Evolutionary conservation across 768 basidiomycete genomes (phyloP).

Genomic region (Pisolithus albus): DNA sequence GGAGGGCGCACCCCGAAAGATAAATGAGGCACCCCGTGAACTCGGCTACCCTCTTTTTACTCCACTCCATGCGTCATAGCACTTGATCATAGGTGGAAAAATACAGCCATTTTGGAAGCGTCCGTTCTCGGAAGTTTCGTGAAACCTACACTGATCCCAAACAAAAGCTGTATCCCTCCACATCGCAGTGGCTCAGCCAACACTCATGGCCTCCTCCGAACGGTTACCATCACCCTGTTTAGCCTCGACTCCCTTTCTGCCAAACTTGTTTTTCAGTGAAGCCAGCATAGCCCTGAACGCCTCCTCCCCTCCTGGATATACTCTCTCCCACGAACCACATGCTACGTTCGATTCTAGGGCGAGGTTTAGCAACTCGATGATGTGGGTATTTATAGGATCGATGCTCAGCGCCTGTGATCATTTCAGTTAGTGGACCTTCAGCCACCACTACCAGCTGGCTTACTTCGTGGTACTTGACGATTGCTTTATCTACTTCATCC

Average conservation of each 20-base stretch:
- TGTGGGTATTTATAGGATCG: conserved; percentile 76
- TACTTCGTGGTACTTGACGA: conserved; percentile 90
- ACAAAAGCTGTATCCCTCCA: background rate
- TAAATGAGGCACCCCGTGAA: conserved; percentile 10
- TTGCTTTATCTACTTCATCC: conserved; percentile 69
- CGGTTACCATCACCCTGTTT: conserved; percentile 13
- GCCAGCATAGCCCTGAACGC: conserved; percentile 29
- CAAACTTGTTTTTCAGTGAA: conserved; percentile 24
- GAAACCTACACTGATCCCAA: background rate
- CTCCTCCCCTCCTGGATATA: conserved; percentile 29
- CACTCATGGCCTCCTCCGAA: conserved; percentile 26
- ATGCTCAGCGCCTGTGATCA: conserved; percentile 61
- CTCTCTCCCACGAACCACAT: conserved; percentile 28
- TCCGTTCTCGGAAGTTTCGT: background rate
- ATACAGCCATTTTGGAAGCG: background rate
- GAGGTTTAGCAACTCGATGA: conserved; percentile 74
- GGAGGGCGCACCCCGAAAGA: conserved; percentile 22
- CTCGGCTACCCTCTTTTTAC: conserved; percentile 17
- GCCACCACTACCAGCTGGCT: conserved; percentile 13
- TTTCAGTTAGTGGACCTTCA: conserved; percentile 3
- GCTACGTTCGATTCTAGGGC: conserved; percentile 55
- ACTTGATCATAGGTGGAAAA: background rate
- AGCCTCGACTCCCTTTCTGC: conserved; percentile 13
- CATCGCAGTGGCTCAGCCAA: conserved; percentile 17
- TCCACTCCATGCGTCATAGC: conserved; percentile 15